Evolutionary conservation across 371 early-diverging fungal genomes (phyloP), one percentile per base, ranked within the genome.

Genomic region (Syncephalastrum monosporum): DNA sequence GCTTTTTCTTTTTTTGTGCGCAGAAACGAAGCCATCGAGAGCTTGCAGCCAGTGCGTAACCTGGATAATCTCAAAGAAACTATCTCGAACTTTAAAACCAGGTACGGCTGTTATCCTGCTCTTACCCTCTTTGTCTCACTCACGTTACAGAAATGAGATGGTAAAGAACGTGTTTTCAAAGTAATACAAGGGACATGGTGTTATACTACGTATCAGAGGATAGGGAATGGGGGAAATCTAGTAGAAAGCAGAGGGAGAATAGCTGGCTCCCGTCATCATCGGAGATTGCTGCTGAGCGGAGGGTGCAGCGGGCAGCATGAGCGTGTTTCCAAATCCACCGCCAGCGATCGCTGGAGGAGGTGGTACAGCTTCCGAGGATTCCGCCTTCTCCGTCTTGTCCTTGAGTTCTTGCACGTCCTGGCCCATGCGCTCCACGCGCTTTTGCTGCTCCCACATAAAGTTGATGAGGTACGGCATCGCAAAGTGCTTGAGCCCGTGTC

Each of bases 381-480:
- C 53, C 29, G 57, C 27, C 19, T 60, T 65, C 24, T 45, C 55
- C 7, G 50, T 43, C 23, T 57, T 56, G 42, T 57, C 53, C 47
- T 66, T 66, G n/a, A 66, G 55, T 19, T 61, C 66, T 21, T 66
- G 44, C 27, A 66, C 66, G 43, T 66, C 66, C 38, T 58, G 61
- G 17, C 47, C 58, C 42, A 66, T 38, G 15, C 42, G 4, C 25
- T 57, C 47, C 65, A 88, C 84, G 84, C 91, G 91, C 50, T 54
- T 66, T 65, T 84, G 81, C 63, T 88, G 87, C 76, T 97, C 96
- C 50, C 90, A 82, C 71, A 90, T 72, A 42, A 84, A 77, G 61
- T 98, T 95, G 63, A 97, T 90, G 78, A 96, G 83, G 72, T 92
- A 97, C 8, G 99, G 99, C 95, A 96, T 95, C 19, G 95, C 91